These are phyloP conservation scores for Pyrenula aspistea DNA, from an alignment of 495 filamentous ascomycete species.

Conservation along the genomic window DNA sequence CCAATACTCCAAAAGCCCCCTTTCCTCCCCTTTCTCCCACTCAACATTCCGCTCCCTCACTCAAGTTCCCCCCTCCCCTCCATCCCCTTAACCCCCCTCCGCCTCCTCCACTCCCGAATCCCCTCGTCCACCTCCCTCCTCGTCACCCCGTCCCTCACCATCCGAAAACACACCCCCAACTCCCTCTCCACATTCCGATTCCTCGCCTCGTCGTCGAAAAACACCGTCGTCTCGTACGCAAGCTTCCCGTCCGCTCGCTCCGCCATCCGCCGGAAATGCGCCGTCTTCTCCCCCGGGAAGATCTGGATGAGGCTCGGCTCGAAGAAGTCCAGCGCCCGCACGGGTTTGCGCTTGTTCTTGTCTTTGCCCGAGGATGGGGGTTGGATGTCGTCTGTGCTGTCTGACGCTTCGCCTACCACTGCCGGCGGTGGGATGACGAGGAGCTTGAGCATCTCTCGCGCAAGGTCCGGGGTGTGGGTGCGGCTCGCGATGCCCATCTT, in stretches of 20 bases:
- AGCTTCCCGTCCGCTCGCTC: conserved; percentile 17
- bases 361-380: conserved; percentile 1
- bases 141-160: conserved; percentile 73
- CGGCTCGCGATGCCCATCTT: conserved; percentile 70
- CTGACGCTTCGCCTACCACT: conserved; percentile 16
- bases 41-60: background rate
- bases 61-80: background rate
- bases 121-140: conserved; percentile 69
- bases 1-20: too few relatives aligned
- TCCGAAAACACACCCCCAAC: conserved; percentile 69
- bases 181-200: conserved; percentile 75
- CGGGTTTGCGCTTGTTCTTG: conserved; percentile 10
- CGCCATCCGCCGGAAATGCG: conserved; percentile 63
- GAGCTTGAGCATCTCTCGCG: conserved; percentile 64
- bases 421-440: conserved; percentile 50
- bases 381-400: conserved; percentile 1
- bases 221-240: conserved; percentile 73
- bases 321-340: conserved; percentile 63
- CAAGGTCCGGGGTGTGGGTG: conserved; percentile 69
- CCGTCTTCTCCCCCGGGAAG: conserved; percentile 75
- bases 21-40: background rate
- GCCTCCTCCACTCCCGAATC: conserved; percentile 69
- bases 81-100: conserved; percentile 35
- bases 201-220: conserved; percentile 87
- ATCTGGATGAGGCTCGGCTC: conserved; percentile 65